phyloP scores from a whole-genome alignment of 192 early-diverging fungal genomes.

The Geranomyces variabilis region DNA sequence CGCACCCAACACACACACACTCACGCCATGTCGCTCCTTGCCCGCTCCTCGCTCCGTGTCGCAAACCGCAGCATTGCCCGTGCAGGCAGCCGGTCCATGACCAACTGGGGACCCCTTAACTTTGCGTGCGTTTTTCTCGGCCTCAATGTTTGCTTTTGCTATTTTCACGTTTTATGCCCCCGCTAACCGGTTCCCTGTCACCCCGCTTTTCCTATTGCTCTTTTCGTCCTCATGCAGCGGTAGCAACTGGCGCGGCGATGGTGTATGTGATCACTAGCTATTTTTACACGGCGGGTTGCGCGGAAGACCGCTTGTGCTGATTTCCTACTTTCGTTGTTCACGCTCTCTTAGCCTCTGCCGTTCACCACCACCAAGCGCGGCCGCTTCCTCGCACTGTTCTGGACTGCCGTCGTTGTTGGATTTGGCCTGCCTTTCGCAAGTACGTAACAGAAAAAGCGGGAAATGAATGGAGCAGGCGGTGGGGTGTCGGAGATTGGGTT shows the following conservation, averaged over 20 bases:
- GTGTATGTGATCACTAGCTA: slow-evolving; percentile 17
- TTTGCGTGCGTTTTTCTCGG: slow-evolving; percentile 36
- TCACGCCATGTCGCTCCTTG: background rate
- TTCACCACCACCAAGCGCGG: slow-evolving; percentile 33
- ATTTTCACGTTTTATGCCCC: too few species aligned
- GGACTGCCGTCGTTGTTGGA: slow-evolving; percentile 24
- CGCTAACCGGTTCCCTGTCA: too few species aligned
- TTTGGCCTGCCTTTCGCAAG: slow-evolving; percentile 38
- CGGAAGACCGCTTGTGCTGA: background rate
- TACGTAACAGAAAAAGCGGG: slow-evolving; percentile 1
- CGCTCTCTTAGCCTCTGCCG: slow-evolving; percentile 28
- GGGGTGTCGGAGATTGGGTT: background rate
- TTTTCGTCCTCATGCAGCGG: slow-evolving; percentile 1
- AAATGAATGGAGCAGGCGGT: background rate
- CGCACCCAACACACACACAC: too few species aligned
- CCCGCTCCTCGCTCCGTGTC: background rate
- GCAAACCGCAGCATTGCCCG: background rate
- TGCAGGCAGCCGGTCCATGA: background rate
- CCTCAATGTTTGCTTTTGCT: background rate
- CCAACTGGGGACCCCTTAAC: slow-evolving; percentile 19
- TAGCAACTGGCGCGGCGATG: slow-evolving; percentile 20
- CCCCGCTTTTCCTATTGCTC: background rate
- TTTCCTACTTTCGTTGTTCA: background rate
- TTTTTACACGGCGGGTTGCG: background rate
- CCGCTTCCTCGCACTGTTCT: slow-evolving; percentile 31